Percentiles rank a stretch among this genome's conserved stretches.
phyloP scores from a whole-genome alignment of 2,329 filamentous ascomycete species.

The Botryotinia calthae region DNA sequence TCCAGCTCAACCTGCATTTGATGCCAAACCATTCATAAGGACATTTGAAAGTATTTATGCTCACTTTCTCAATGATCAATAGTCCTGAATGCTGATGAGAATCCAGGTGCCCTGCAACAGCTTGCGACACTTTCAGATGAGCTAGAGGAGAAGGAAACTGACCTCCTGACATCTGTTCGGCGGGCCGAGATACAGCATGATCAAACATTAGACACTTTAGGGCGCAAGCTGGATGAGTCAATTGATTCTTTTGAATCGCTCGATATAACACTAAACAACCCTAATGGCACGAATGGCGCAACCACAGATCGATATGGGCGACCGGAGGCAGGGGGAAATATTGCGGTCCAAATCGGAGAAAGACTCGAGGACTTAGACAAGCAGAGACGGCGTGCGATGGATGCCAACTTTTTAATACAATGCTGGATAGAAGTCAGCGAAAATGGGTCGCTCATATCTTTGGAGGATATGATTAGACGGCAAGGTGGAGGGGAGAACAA shows the following conservation, averaged over 20 bases:
- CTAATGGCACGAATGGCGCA: slow-evolving; percentile 45
- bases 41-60: slow-evolving; percentile 72
- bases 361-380: slow-evolving; percentile 90
- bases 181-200: slow-evolving; percentile 90
- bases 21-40: slow-evolving; percentile 93
- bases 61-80: background rate
- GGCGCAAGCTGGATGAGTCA: slow-evolving; percentile 85
- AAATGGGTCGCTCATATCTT: slow-evolving; percentile 76
- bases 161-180: slow-evolving; percentile 83
- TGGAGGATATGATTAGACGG: slow-evolving; percentile 78
- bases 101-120: slow-evolving; percentile 60
- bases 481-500: slow-evolving; percentile 88
- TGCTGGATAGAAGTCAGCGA: slow-evolving; percentile 97
- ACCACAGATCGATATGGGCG: slow-evolving; percentile 47
- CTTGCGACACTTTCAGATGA: slow-evolving; percentile 74
- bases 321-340: slow-evolving; percentile 68
- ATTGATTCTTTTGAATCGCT: slow-evolving; percentile 90
- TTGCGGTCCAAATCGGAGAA: slow-evolving; percentile 93
- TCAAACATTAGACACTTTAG: slow-evolving; percentile 82
- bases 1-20: slow-evolving; percentile 65
- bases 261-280: slow-evolving; percentile 74
- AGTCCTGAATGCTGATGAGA: slow-evolving; percentile 32
- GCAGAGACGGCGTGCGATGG: slow-evolving; percentile 83
- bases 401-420: slow-evolving; percentile 92
- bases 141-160: slow-evolving; percentile 85